Base-by-base conservation (phyloP, 2,329 filamentous ascomycete genomes). In the Penicillium paneum region DNA sequence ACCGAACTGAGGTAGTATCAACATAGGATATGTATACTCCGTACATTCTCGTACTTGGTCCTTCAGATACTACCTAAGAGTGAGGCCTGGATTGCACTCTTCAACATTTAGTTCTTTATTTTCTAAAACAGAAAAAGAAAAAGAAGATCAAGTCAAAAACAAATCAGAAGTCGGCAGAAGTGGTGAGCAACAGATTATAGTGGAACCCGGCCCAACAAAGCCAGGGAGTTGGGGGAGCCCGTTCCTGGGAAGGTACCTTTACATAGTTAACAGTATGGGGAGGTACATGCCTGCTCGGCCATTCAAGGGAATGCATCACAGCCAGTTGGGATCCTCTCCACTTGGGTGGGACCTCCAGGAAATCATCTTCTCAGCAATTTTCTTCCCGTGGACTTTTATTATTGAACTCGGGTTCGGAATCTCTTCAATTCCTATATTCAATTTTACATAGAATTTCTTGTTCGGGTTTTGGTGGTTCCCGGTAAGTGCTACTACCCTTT, bases 181-280 rank as follows among this genome's bases (percentile, higher is more conserved):
- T 35, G 45, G 39, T 42, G 51, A 50, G 49, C 51, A 29, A 24
- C 31, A 24, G 21, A 49, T 49, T 46, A 48, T 49, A 54, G 63
- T 65, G 62, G 55, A 59, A 49, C 54, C 49, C 54, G 59, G 63
- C 64, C 62, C 64, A 67, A 67, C 64, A 67, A 63, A 65, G 57
- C 52, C 43, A 48, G 52, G 51, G 53, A 64, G 62, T 65, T 64
- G 64, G 59, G 64, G 61, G 53, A 51, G 35, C 39, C 7, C 11
- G 49, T 54, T 43, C 47, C 50, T 54, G 57, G 54, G 2, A 15
- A 59, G 17, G 61, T 61, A 61, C 57, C 59, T 17, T 2, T 6
- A 29, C 51, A 49, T 58, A 58, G 32, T 32, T 43, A n/a, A 43
- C 8, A 24, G 21, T 58, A 58, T 58, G 61, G 0, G 8, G 1